Evolutionary conservation across 257 asterid genomes (phyloP), one percentile per base, ranked within the genome.

Genomic region (Salvia splendens): DNA sequence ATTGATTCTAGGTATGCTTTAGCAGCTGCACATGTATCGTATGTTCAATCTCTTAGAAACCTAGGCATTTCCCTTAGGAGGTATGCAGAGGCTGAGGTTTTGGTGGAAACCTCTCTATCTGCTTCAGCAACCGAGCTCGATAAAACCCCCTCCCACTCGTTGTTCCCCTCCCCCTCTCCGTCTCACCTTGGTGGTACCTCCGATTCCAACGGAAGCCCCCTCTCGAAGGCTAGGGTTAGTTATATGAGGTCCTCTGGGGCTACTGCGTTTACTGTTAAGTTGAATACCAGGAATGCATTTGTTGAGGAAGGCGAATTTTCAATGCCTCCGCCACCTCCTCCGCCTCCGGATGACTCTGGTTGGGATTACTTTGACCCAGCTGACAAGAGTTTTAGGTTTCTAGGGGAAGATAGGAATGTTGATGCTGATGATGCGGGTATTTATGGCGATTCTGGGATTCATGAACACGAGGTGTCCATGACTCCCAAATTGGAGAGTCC

Each of bases 21-120:
- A 65, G 99, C 99, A 38, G 99, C 99, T 68, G 94, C 96, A 1
- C 99, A 94, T 65, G 95, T 91, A 72, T 87, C 96, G 0, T 94
- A 94, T 65, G 84, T 85, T 71, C 87, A 88, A 67, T 91, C 99
- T 49, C 81, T 94, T 62, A 84, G 84, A 59, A 91, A 85, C 77
- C 81, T 91, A 69, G 99, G 99, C 68, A 76, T 76, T 85, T 95
- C 91, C 73, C 95, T 94, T 47, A 78, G 89, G 70, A 84, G 95
- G 71, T 94, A 84, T 60, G 99, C 99, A 5, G 97, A 88, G 82
- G 96, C 96, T 16, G 96, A 94, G 67, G 85, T 80, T 41, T 73
- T 88, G 59, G 85, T 91, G 12, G 97, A 86, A 65, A 72, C 85
- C 55, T 83, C 89, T 14, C 58, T 79, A 0, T 86, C 90, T 20